These are phyloP conservation scores for Russula olivacea DNA, from an alignment of 768 basidiomycete species.

Conservation along the genomic window DNA sequence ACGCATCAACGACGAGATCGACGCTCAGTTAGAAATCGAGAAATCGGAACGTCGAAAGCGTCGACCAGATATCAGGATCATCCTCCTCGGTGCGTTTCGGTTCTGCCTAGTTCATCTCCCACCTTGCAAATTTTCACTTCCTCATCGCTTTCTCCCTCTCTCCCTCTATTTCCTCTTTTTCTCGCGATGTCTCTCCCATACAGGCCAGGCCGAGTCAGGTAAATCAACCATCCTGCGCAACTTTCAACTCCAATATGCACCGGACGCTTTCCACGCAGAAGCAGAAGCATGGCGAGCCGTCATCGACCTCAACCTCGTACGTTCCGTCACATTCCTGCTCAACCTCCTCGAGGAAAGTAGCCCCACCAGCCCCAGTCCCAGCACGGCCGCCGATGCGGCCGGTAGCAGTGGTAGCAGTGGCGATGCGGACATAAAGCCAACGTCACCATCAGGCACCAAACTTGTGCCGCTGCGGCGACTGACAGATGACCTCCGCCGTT, in stretches of 20 bases:
- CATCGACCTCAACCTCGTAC: conserved; percentile 63
- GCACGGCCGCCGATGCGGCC: neutral
- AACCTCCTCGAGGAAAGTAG: conserved; percentile 32
- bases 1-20: conserved; percentile 48
- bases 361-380: neutral
- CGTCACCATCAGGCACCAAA: conserved; percentile 6
- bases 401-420: neutral
- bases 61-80: conserved; percentile 41
- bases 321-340: conserved; percentile 43
- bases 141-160: neutral
- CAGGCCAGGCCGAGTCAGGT: conserved; percentile 64
- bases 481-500: conserved; percentile 36
- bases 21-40: conserved; percentile 45
- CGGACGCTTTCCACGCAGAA: conserved; percentile 53
- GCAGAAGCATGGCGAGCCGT: conserved; percentile 56
- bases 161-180: no score
- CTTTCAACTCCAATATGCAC: conserved; percentile 56
- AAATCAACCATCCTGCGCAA: conserved; percentile 65
- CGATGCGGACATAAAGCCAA: conserved; percentile 9
- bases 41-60: conserved; percentile 39
- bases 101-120: neutral
- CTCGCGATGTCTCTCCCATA: neutral
- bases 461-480: conserved; percentile 21
- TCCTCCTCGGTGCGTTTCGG: conserved; percentile 47
- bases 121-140: neutral